Evolutionary conservation across 176 grass and related monocot species (phyloP), one percentile per base, ranked within the genome.

Genomic region (Aegilops sharonensis): DNA sequence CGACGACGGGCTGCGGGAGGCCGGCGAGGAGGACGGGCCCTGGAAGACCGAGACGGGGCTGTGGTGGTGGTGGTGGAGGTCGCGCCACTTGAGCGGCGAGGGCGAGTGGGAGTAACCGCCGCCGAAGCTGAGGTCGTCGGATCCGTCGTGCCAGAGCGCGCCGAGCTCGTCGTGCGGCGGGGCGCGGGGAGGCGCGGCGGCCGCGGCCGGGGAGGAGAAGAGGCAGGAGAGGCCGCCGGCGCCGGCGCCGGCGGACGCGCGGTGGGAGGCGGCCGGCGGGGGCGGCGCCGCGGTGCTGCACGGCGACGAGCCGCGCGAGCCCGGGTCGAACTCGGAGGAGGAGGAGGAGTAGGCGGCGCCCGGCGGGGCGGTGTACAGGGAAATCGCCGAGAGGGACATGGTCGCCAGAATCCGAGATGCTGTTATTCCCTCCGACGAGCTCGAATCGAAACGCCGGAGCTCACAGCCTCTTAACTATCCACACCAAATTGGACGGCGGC

Each of bases 311-410:
- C 86, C 52, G 23, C 91, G 92, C 45, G 90, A 85, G 69, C 63
- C 59, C 50, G 88, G 60, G 23, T 94, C 93, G 27, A 92, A 86
- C 39, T 92, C 93, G 12, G 87, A 78, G 12, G 84, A 52, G 9
- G 84, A 50, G 6, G 87, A 78, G 17, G 84, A 52, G 78, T 88
- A 89, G 6, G 91, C 91, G 25, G 80, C 78, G 3, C 85, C 82
- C 14, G 94, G 87, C 47, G 92, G 84, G 59, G 77, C 77, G 67
- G 92, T 89, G 86, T 93, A 97, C 32, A 98, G 86, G 30, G 95
- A 90, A 62, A 98, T 93, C 80, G 95, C 91, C 72, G 95, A 73
- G 18, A 93, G 67, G 0, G 92, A 88, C 91, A 98, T 97, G 87
- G 77, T 37, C 64, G 39, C 84, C 80, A 75, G 80, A 87, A 57